Percentiles rank a stretch among this genome's conserved stretches.
Conservation (phyloP, 1,284 basidiomycete species). For the Tetrapyrgos nigripes region DNA sequence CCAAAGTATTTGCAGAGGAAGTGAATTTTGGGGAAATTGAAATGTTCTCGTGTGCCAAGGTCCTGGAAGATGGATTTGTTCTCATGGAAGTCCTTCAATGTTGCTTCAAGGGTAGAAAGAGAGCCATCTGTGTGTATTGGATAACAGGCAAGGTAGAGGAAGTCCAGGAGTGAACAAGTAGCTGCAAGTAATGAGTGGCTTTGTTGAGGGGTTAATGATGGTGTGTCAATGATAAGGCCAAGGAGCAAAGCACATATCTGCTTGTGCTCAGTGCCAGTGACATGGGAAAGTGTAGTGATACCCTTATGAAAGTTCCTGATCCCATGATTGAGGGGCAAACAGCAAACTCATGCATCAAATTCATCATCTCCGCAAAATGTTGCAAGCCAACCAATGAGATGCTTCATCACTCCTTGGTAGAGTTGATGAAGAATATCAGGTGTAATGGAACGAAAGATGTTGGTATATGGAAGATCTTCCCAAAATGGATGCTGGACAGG, state of each 20-base stretch:
- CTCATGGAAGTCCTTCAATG: not conserved
- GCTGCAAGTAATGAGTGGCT: not conserved
- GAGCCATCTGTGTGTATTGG: constrained; percentile 6
- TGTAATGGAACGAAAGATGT: constrained; percentile 29
- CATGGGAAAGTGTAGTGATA: not conserved
- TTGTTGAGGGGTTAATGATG: not conserved
- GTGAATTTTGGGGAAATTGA: constrained; percentile 27
- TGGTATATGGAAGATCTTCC: constrained; percentile 25
- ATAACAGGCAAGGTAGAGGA: constrained; percentile 11
- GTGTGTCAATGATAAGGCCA: constrained; percentile 1
- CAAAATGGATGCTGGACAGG: constrained; percentile 31
- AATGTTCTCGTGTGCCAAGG: not conserved
- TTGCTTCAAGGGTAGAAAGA: not conserved
- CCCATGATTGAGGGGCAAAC: constrained; percentile 15
- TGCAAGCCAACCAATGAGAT: constrained; percentile 18
- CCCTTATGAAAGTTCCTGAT: constrained; percentile 14
- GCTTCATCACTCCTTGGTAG: constrained; percentile 39
- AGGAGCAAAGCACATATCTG: constrained; percentile 6
- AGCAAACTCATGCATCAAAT: constrained; percentile 18
- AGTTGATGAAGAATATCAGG: constrained; percentile 39
- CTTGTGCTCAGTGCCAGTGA: constrained; percentile 6
- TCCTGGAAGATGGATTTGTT: not conserved
- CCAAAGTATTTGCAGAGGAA: constrained; percentile 2
- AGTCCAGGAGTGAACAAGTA: constrained; percentile 8
- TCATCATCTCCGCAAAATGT: constrained; percentile 10